These are phyloP conservation scores for Clavispora asparagi DNA, from an alignment of 805 yeast genomes.

Conservation along the genomic window DNA sequence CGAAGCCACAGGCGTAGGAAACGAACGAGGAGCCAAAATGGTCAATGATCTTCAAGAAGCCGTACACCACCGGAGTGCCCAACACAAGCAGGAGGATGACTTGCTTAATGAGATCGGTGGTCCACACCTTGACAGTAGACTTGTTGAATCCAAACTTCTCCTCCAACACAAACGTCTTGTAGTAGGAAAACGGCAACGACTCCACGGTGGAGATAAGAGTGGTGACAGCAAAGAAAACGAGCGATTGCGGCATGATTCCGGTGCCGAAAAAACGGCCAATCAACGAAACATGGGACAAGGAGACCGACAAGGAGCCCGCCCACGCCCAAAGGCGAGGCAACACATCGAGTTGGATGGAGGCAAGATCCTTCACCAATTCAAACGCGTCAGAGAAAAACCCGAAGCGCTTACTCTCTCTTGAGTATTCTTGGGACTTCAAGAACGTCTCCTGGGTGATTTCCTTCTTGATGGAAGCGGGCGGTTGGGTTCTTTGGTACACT, in stretches of 20 bases:
- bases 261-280: conserved; percentile 44
- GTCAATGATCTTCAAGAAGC: conserved; percentile 74
- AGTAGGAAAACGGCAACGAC: conserved; percentile 66
- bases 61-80: conserved; percentile 70
- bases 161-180: conserved; percentile 81
- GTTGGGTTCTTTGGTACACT: conserved; percentile 46
- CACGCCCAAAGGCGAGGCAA: conserved; percentile 34
- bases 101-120: conserved; percentile 65
- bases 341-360: conserved; percentile 53
- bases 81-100: conserved; percentile 48
- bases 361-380: conserved; percentile 51
- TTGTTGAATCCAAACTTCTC: conserved; percentile 93
- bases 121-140: conserved; percentile 65
- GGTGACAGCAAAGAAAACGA: conserved; percentile 52
- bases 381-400: conserved; percentile 51
- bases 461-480: conserved; percentile 66
- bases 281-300: conserved; percentile 34
- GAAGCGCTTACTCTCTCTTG: conserved; percentile 72
- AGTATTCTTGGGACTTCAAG: conserved; percentile 69
- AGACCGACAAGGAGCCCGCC: conserved; percentile 60
- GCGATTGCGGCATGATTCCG: conserved; percentile 59
- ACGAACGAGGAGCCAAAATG: conserved; percentile 77
- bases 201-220: conserved; percentile 49
- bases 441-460: conserved; percentile 72
- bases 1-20: conserved; percentile 69